These are phyloP conservation scores for Sarcomyxa edulis DNA, from an alignment of 768 basidiomycete genomes.

Conservation along the genomic window DNA sequence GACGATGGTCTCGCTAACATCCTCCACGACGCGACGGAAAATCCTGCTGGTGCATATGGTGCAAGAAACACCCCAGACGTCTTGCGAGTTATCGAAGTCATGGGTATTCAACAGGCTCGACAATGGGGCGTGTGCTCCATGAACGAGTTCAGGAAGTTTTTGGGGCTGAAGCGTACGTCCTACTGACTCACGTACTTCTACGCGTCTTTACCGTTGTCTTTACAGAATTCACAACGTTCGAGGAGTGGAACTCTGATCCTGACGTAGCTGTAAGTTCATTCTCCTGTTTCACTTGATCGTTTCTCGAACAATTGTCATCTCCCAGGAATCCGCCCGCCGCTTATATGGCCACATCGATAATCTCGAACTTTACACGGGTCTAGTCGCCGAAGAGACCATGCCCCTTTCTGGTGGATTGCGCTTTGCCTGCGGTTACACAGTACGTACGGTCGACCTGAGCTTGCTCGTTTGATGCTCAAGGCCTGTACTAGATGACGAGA, in stretches of 20 bases:
- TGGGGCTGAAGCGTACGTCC: constrained; percentile 37
- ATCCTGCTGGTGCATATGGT: constrained; percentile 39
- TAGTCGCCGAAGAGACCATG: constrained; percentile 50
- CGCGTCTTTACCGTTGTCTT: not conserved
- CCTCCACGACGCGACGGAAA: constrained; percentile 39
- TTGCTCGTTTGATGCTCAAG: not conserved
- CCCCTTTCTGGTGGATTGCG: constrained; percentile 42
- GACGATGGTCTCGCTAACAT: constrained; percentile 47
- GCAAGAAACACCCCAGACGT: constrained; percentile 42
- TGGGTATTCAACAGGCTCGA: constrained; percentile 51
- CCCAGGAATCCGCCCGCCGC: constrained; percentile 21
- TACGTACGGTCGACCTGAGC: constrained; percentile 7
- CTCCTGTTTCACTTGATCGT: not conserved
- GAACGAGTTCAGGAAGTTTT: constrained; percentile 50
- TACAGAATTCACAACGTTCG: constrained; percentile 37
- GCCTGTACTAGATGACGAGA: constrained; percentile 29
- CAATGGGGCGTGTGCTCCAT: constrained; percentile 52
- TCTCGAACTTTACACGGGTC: constrained; percentile 32
- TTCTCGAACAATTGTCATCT: not conserved
- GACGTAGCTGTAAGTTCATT: constrained; percentile 32
- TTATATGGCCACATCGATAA: constrained; percentile 32
- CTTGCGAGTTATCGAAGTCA: constrained; percentile 47
- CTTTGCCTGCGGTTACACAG: constrained; percentile 56
- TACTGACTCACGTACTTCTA: not conserved
- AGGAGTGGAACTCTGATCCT: constrained; percentile 50